Base-by-base conservation (phyloP, 2,329 filamentous ascomycete genomes). In the Calonectria pteridis region DNA sequence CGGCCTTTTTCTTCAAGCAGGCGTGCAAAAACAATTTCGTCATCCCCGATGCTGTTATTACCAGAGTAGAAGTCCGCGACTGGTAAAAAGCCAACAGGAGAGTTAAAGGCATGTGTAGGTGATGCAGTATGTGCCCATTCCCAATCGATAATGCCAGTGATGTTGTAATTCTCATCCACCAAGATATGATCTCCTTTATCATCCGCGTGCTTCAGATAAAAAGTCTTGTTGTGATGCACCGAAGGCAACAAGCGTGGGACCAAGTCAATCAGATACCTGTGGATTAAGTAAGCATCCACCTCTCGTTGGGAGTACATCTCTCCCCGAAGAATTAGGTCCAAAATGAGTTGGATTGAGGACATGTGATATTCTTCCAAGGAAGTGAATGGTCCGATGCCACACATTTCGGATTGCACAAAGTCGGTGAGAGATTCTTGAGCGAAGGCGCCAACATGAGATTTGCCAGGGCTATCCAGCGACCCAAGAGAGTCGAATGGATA, bases 11-110 rank as follows among this genome's bases (percentile, higher is more conserved):
- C 46, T 7, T 50, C 46, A 50, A 50, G 46, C n/a, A 50, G n/a
- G 46, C 46, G 46, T 26, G 46, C 50, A 31, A 53, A 53, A 31
- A 29, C 26, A 31, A 29, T 14, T 14, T 53, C 49, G 16, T 67
- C 51, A 18, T 40, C 51, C 18, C 51, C 49, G 3, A 29, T 14
- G 31, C 33, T 29, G 23, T 84, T 85, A 28, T 75, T 69, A 2
- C 85, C 84, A 3, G 79, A 46, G 73, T 87, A 88, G 68, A 87
- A 87, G 18, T 85, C 81, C n/a, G 69, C 81, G 59, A 87, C 84
- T 1, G 82, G 84, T 58, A 87, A 78, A 33, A 88, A 74, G 40
- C 82, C 80, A 40, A 86, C 80, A 0, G 85, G 85, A 18, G 85
- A 87, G 77, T 85, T 86, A 69, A 88, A 88, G 1, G 86, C 85